Evolutionary conservation across 768 basidiomycete genomes (phyloP).

Genomic region (Trametes gibbosa): DNA sequence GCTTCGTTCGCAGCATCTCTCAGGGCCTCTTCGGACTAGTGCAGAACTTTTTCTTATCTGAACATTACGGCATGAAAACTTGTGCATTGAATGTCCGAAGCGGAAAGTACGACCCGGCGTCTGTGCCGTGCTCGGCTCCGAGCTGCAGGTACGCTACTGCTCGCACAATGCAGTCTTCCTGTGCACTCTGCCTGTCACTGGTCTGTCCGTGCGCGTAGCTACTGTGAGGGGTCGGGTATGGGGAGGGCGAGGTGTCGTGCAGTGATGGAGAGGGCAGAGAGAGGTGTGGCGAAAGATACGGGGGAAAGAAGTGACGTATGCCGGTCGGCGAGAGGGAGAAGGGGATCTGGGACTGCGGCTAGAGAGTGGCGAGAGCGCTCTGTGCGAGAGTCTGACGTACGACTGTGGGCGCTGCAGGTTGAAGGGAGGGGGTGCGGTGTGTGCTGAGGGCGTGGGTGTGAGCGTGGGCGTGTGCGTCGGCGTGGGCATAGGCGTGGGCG

Average conservation of each 20-base stretch:
- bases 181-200: background rate
- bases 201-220: background rate
- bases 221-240: background rate
- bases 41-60: slow-evolving; percentile 1
- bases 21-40: background rate
- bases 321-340: slow-evolving; percentile 14
- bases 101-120: background rate
- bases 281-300: background rate
- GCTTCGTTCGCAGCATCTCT: background rate
- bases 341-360: slow-evolving; percentile 12
- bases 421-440: background rate
- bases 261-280: background rate
- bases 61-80: slow-evolving; percentile 1
- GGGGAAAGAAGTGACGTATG: slow-evolving; percentile 6
- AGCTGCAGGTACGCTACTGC: background rate
- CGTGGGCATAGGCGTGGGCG: background rate
- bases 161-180: background rate
- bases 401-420: background rate
- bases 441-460: slow-evolving; percentile 12
- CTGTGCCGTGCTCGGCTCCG: background rate
- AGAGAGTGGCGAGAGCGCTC: slow-evolving; percentile 7
- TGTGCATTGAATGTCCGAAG: slow-evolving; percentile 1
- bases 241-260: background rate
- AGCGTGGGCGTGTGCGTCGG: background rate
- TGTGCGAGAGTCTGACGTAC: slow-evolving; percentile 5